phyloP scores from a whole-genome alignment of 1,284 basidiomycete genomes.

The Ceratobasidium sp. region DNA sequence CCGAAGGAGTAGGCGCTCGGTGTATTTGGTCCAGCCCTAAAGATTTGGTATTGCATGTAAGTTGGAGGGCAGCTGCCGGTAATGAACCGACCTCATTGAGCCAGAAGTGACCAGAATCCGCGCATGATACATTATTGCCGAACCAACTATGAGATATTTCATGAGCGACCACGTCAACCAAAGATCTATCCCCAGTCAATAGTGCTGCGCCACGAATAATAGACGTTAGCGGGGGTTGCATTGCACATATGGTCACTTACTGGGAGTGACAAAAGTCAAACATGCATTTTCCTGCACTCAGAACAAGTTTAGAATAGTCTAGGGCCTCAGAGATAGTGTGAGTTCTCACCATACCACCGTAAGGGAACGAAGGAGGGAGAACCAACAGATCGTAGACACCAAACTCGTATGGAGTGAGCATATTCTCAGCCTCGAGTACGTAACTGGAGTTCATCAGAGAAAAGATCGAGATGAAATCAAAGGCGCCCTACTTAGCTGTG shows the following conservation, averaged over 20 bases:
- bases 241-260: constrained; percentile 51
- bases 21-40: constrained; percentile 87
- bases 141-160: constrained; percentile 49
- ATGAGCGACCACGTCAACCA: constrained; percentile 84
- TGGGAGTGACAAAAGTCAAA: constrained; percentile 85
- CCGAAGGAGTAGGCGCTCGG: constrained; percentile 83
- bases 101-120: constrained; percentile 78
- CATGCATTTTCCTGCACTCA: constrained; percentile 74
- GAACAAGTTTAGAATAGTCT: constrained; percentile 14
- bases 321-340: not conserved
- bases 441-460: constrained; percentile 59
- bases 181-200: constrained; percentile 78
- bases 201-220: constrained; percentile 59
- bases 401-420: constrained; percentile 80
- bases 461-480: too few species aligned
- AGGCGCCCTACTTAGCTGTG: constrained; percentile 64
- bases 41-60: not conserved
- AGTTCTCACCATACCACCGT: constrained; percentile 76
- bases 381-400: constrained; percentile 90
- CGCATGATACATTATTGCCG: constrained; percentile 42
- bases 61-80: not conserved
- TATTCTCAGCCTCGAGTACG: constrained; percentile 72
- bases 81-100: constrained; percentile 69
- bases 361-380: constrained; percentile 93
- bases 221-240: constrained; percentile 3